Evolutionary conservation across 1,139 yeast genomes (phyloP), one percentile per base, ranked within the genome.

Genomic region (Suhomyces taliae): DNA sequence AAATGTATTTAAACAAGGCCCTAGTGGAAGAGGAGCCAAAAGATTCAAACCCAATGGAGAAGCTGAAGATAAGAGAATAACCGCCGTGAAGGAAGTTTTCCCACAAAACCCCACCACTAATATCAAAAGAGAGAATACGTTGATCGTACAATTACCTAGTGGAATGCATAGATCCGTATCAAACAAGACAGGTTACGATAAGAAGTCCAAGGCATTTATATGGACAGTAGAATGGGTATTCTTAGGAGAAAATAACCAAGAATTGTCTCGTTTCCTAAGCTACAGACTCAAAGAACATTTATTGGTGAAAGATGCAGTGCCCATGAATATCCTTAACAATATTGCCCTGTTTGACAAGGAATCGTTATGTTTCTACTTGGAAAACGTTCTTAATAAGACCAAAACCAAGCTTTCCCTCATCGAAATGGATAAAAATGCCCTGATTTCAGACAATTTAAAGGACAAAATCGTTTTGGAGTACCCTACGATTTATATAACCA

Each of bases 161-260:
- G 96, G 96, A 0, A 88, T 90, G 96, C 77, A 83, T 27, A 69
- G 97, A 46, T 76, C 90, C 4, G 58, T 64, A 8, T 64, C 72
- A 48, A 91, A 91, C 61, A 86, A 84, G 57, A 80, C 93, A 1
- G 85, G 86, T 2, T 87, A 83, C 75, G 93, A 89, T 58, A 83
- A 83, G 61, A 78, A 80, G 55, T 69, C 74, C 53, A 79, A 82
- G 39, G 65, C 79, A 27, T 85, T 79, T 61, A 78, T 79, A 19
- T 90, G 97, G 97, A 85, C 96, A 0, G 65, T 90, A 0, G 96
- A 90, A 61, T 85, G 90, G 87, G 62, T 79, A 0, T 57, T 81
- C 8, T 57, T 77, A n/a, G 67, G 70, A 33, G 57, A 52, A 4
- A 53, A 57, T 3, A 66, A 65, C 0, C 46, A 48, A 7, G 60